Base-by-base conservation (phyloP, 495 filamentous ascomycete species). In the Aspergillus ostianus region DNA sequence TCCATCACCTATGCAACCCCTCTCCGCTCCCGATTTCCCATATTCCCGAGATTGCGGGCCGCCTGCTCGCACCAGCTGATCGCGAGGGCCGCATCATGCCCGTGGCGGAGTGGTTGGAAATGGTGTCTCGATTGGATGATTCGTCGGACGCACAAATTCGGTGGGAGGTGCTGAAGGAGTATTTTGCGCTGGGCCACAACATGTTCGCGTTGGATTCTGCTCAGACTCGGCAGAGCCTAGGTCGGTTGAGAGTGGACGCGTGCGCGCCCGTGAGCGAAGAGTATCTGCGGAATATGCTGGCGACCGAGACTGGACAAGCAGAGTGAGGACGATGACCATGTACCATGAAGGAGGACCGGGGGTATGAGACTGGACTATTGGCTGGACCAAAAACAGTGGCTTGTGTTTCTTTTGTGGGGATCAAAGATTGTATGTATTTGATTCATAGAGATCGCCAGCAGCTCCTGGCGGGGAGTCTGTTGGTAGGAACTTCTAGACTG, bases 141-240 rank as follows among this genome's bases (percentile, higher is more conserved):
- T 41, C 36, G 36, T 41, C 36, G 13, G 36, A 41, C 36, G 36
- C 36, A 26, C 20, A 52, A 20, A 21, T 52, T 26, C 21, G 26
- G 0, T 27, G 19, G 50, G 50, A 52, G 50, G 30, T 30, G 13
- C 26, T 52, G 21, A 21, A 30, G 13, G 50, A 52, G 10, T 52
- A 52, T 30, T 52, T 52, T 9, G 8, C 12, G 0, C 3, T 26
- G n/a, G 50, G 50, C 10, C 50, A 52, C 23, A 29, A 27, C 13
- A 52, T 52, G 50, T 52, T 52, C 30, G 50, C 50, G 26, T 8
- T 52, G 50, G 50, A 52, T 6, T 41, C 36, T 4, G 13, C 36
- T 41, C 36, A 41, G 36, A 41, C 36, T 41, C 36, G 36, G 13
- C 36, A 41, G 36, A 41, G 15, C 1, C 13, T 41, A 12, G 36